Percentiles rank a stretch among this genome's conserved stretches.
Evolutionary conservation across 805 yeast species (phyloP).

Genomic region (Candida suzukii): DNA sequence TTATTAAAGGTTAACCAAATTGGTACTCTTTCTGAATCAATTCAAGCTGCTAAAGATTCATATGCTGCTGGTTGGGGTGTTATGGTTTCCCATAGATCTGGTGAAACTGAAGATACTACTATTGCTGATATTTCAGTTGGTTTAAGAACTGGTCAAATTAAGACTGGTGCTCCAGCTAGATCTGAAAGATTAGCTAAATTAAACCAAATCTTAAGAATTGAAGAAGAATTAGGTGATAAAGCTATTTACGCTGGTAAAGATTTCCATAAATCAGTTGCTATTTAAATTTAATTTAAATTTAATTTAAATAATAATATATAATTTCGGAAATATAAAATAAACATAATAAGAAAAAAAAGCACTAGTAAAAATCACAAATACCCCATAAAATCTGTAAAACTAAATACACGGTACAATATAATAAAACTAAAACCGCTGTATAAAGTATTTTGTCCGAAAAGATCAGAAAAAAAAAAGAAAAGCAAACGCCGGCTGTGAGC

Average conservation of each 20-base stretch:
- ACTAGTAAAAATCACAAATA: too few relatives aligned
- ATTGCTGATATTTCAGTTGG: constrained; percentile 98
- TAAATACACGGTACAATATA: too few relatives aligned
- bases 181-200: constrained; percentile 99
- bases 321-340: too few relatives aligned
- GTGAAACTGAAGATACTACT: constrained; percentile 98
- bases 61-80: constrained; percentile 98
- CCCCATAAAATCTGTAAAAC: too few relatives aligned
- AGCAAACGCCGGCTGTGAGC: too few relatives aligned
- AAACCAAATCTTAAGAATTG: constrained; percentile 97
- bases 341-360: too few relatives aligned
- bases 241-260: constrained; percentile 91
- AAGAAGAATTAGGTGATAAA: constrained; percentile 97
- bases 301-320: background rate
- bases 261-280: constrained; percentile 56
- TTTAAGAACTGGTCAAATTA: constrained; percentile 96
- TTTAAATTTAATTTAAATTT: constrained; percentile 13
- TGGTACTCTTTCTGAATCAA: constrained; percentile 93
- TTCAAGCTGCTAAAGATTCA: constrained; percentile 93
- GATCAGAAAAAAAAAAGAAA: too few relatives aligned
- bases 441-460: too few relatives aligned
- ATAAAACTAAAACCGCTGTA: too few relatives aligned
- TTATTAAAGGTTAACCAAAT: constrained; percentile 98
- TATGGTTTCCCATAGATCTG: constrained; percentile 99
- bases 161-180: constrained; percentile 99